These are phyloP conservation scores for Alternaria arbusti DNA, from an alignment of 2,329 filamentous ascomycete species.

Conservation along the genomic window DNA sequence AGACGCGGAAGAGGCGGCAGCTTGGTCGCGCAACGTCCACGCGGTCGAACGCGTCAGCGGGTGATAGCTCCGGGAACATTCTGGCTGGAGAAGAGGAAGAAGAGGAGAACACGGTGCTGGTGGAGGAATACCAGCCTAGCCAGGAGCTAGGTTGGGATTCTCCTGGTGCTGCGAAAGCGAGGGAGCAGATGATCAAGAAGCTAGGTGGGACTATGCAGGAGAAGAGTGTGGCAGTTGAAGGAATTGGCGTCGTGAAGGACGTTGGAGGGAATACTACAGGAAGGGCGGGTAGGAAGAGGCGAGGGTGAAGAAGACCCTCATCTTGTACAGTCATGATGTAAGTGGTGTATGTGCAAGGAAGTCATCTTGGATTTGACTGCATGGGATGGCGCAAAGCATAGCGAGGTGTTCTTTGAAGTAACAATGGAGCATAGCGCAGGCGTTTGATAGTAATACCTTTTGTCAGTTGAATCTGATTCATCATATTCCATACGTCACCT, in stretches of 20 bases:
- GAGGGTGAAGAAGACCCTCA: slow-evolving; percentile 17
- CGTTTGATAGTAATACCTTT: neutral
- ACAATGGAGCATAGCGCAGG: neutral
- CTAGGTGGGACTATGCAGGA: slow-evolving; percentile 45
- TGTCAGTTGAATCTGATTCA: too few species aligned
- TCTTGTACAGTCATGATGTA: neutral
- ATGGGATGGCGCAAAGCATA: slow-evolving; percentile 16
- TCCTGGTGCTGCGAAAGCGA: slow-evolving; percentile 41
- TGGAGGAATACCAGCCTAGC: slow-evolving; percentile 42
- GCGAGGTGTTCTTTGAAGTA: slow-evolving; percentile 14
- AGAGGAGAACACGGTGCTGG: slow-evolving; percentile 19
- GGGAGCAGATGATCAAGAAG: slow-evolving; percentile 45
- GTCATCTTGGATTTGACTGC: slow-evolving; percentile 1
- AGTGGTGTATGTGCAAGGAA: neutral
- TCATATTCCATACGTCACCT: slow-evolving; percentile 62
- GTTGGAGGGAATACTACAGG: slow-evolving; percentile 24
- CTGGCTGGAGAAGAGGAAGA: slow-evolving; percentile 25
- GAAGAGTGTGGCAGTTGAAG: slow-evolving; percentile 32
- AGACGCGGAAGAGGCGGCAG: slow-evolving; percentile 30
- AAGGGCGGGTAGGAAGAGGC: slow-evolving; percentile 35
- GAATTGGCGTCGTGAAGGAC: slow-evolving; percentile 46
- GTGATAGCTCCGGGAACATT: slow-evolving; percentile 33
- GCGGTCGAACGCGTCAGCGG: slow-evolving; percentile 37
- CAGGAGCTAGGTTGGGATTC: slow-evolving; percentile 49
- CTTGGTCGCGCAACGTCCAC: slow-evolving; percentile 43